Evolutionary conservation across 2,329 filamentous ascomycete species (phyloP), one percentile per base, ranked within the genome.

Genomic region (Aphanocladium album): DNA sequence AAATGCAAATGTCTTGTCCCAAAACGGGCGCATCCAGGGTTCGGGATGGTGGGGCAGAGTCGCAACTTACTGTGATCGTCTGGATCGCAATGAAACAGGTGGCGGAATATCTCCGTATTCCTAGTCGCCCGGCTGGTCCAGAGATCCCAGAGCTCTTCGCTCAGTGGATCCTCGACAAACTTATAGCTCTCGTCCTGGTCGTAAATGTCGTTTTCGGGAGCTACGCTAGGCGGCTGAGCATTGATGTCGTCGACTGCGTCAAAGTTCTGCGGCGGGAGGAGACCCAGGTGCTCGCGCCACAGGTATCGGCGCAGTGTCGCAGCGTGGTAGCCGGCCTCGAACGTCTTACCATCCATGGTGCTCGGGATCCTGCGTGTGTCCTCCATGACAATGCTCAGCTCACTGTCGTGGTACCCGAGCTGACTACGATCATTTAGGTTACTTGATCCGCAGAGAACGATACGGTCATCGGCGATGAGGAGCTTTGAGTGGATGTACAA

Each of bases 401-500:
- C 93, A 53, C 89, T 95, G 73, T 98, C 93, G 73, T 96, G 93
- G 67, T 88, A 85, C 16, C 93, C 93, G 5, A 95, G 77, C 74
- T 96, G 93, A 55, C 90, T 86, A 57, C 93, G 88, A 71, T 98
- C 93, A 72, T 97, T 98, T 68, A 97, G 81, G 74, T 97, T 98
- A 64, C 90, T 91, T 27, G 88, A 92, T 19, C 91, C 91, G 70
- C 91, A 95, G 57, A 97, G 85, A 1, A 90, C 91, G 52, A 91
- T 83, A 58, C 87, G 86, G 72, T 98, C 93, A 70, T 98, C 93
- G 1, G 89, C 89, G 66, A 97, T 93, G 66, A 95, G 82, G 39
- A 97, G 81, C 77, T 98, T 99, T 30, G 87, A 89, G 73, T 99
- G 95, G 52, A 98, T 88, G 72, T 99, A 99, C 2, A 98, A 83